phyloP scores from a whole-genome alignment of 805 yeast species.

The Dipodascus geniculatus region DNA sequence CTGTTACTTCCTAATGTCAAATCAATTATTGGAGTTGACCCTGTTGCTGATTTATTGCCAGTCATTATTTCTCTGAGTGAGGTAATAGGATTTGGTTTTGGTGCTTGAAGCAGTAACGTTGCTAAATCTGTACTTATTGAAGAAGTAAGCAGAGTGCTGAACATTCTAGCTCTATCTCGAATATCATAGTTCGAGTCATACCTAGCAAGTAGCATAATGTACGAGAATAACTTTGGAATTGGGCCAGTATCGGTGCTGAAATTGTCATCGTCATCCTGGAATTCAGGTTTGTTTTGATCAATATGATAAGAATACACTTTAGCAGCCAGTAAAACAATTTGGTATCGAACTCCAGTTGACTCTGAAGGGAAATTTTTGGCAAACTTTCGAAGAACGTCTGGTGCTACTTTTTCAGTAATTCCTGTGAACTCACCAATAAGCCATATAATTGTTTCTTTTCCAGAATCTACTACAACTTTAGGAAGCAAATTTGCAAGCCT shows the following conservation, averaged over 20 bases:
- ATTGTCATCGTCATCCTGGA: constrained; percentile 15
- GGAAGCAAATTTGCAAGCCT: constrained; percentile 29
- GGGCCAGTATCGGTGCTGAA: constrained; percentile 10
- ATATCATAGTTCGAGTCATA: constrained; percentile 68
- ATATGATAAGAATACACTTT: constrained; percentile 52
- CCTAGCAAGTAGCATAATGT: constrained; percentile 50
- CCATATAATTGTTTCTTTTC: constrained; percentile 84
- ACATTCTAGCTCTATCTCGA: constrained; percentile 74
- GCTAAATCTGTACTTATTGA: constrained; percentile 48
- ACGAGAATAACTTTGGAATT: constrained; percentile 43
- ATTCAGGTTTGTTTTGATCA: constrained; percentile 27
- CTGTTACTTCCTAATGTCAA: constrained; percentile 24
- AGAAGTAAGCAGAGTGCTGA: constrained; percentile 47
- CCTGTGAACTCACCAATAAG: constrained; percentile 70
- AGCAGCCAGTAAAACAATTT: constrained; percentile 60
- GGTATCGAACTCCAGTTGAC: constrained; percentile 48
- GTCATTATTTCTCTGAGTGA: constrained; percentile 10
- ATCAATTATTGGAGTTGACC: constrained; percentile 10
- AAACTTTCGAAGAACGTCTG: constrained; percentile 60
- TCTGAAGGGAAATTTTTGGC: constrained; percentile 44
- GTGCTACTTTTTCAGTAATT: constrained; percentile 39
- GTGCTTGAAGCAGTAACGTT: constrained; percentile 59
- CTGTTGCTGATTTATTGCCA: constrained; percentile 12
- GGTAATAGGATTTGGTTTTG: constrained; percentile 49
- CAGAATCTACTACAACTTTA: constrained; percentile 25